Evolutionary conservation across 1,284 basidiomycete genomes (phyloP), one percentile per base, ranked within the genome.

Genomic region (Veloboletus limbatus): DNA sequence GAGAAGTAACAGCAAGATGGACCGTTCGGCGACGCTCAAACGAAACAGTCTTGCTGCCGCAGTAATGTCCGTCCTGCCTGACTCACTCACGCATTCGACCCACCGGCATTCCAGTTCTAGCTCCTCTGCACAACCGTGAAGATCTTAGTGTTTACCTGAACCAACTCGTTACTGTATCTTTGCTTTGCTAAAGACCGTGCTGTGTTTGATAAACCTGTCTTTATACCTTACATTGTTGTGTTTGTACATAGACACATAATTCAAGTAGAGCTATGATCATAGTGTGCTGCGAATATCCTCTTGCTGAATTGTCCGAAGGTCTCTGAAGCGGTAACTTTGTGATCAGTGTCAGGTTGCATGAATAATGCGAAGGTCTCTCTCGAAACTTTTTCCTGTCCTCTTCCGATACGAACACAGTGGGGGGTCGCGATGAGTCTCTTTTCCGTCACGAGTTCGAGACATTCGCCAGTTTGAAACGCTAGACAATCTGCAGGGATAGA

Each of bases 401-500:
- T 63, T 6, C 85, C 87, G 3, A 87, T 78, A 46, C 83, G 80
- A 28, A 97, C 93, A 56, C 90, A 96, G 58, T 97, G 93, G 8
- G 92, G 92, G 1, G 93, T 97, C 0, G 93, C 93, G 35, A 83
- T 78, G 16, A 97, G 71, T 49, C 73, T 77, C 10, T 81, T 81
- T 16, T 75, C 80, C 1, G 92, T 95, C 11, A 93, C 84, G 24
- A 97, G 73, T 65, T 94, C 83, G 22, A 97, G 78, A 13, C 93
- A 90, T 69, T 97, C 92, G 8, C 93, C 93, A 0, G 92, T 96
- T 66, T 97, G 93, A 68, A 97, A 95, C 2, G 93, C 93, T 48
- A 91, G 69, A 60, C 82, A 88, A 59, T 89, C 80, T 14, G 72
- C 58, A 3, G 94, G 93, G 51, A 97, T 96, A 2, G 80, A 73